Evolutionary conservation across 2,329 filamentous ascomycete genomes (phyloP), one percentile per base, ranked within the genome.

Genomic region (Ophiosphaerella korrae): DNA sequence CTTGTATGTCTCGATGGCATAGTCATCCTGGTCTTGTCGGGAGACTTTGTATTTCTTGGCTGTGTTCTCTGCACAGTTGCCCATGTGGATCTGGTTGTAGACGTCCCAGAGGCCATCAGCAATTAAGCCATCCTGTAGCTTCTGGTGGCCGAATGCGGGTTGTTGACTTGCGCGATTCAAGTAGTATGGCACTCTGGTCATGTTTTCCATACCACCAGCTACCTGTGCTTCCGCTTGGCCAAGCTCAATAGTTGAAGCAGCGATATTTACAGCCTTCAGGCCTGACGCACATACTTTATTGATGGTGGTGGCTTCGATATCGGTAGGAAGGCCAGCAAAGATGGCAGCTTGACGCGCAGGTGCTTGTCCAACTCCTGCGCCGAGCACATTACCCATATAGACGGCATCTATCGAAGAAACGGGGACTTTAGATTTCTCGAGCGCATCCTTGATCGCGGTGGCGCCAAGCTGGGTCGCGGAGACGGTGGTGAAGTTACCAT

Each of bases 231-330:
- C 90, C 13, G 91, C 85, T 8, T 96, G 82, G 5, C 94, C 93
- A 9, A 99, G 84, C 75, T 97, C 90, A 64, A 97, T 96, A 69
- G 96, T 94, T 70, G 96, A 91, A 1, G 93, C 93, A 1, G 93
- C 94, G 38, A 97, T 83, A 18, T 84, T 86, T 4, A 97, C 92
- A 1, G 94, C 89, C 75, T 99, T 99, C 60, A 99, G 80, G 5
- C 94, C 94, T 0, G 92, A 97, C 3, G 94, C 89, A 79, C 94
- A 99, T 53, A 99, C 94, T 78, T 99, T 99, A 82, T 99, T 99
- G 75, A 99, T 88, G 13, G 94, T 97, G 43, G 88, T 87, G 32
- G 92, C 89, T 77, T 99, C 94, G 49, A 95, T 83, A 6, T 82
- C 85, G n/a, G 86, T 79, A 8, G 91, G 83, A 3, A 97, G 84